A percentile compares a stretch with the other conserved stretches of the same genome.
Evolutionary conservation across 495 filamentous ascomycete genomes (phyloP).

Genomic region (Aspergillus cavernicola): DNA sequence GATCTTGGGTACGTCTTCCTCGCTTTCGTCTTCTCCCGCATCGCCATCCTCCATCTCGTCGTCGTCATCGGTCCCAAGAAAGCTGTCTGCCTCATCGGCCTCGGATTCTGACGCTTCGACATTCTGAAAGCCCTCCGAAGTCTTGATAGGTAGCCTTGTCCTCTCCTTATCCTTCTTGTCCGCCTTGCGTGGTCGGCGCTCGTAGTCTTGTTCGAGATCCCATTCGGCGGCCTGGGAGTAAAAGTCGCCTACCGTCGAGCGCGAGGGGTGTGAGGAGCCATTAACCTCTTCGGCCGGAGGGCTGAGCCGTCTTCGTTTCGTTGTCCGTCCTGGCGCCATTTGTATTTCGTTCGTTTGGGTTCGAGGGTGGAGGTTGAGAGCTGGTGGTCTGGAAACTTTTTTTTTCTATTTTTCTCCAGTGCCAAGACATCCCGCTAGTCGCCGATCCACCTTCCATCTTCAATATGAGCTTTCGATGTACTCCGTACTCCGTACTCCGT

Average conservation of each 20-base stretch:
- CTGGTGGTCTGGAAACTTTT: slow-evolving; percentile 15
- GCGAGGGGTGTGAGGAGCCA: slow-evolving; percentile 30
- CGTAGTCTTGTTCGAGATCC: slow-evolving; percentile 92
- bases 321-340: slow-evolving; percentile 48
- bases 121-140: slow-evolving; percentile 66
- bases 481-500: no score
- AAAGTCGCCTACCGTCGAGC: slow-evolving; percentile 28
- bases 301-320: slow-evolving; percentile 54
- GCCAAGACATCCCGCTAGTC: slow-evolving; percentile 24
- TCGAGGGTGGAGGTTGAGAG: slow-evolving; percentile 20
- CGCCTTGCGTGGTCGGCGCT: slow-evolving; percentile 68
- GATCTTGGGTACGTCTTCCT: slow-evolving; percentile 56
- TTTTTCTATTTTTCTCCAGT: slow-evolving; percentile 18
- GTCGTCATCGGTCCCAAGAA: slow-evolving; percentile 45
- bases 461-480: no score
- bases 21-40: slow-evolving; percentile 50
- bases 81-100: slow-evolving; percentile 49
- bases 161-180: slow-evolving; percentile 67
- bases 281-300: slow-evolving; percentile 43
- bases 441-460: slow-evolving; percentile 17
- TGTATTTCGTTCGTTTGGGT: slow-evolving; percentile 10
- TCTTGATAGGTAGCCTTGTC: slow-evolving; percentile 80
- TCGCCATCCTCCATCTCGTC: slow-evolving; percentile 48
- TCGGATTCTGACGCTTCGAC: slow-evolving; percentile 43
- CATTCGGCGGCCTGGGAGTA: slow-evolving; percentile 53